Conservation (phyloP, 768 basidiomycete genomes). For the Collybiopsis confluens region DNA sequence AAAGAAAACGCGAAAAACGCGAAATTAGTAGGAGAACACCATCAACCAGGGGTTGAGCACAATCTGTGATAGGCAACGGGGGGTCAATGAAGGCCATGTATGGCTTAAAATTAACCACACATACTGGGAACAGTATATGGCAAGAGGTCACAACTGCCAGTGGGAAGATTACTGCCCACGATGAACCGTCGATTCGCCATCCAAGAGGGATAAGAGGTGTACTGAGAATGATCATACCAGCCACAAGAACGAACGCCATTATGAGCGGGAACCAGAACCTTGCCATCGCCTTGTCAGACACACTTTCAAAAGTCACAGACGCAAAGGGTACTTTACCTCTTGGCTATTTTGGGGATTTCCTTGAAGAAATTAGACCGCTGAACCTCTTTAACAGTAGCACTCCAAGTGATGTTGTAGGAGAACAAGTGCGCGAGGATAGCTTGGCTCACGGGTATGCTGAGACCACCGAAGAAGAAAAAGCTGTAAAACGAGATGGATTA, state of each 20-base stretch:
- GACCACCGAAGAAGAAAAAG: slow-evolving; percentile 77
- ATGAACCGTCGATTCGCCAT: slow-evolving; percentile 52
- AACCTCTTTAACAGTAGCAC: slow-evolving; percentile 74
- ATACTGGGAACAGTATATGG: slow-evolving; percentile 37
- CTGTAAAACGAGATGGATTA: slow-evolving; percentile 46
- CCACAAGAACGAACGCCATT: slow-evolving; percentile 51
- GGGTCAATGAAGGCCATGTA: background rate
- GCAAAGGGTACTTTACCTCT: slow-evolving; percentile 67
- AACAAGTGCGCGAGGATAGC: slow-evolving; percentile 65
- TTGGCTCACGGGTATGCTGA: slow-evolving; percentile 66
- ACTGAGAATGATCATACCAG: slow-evolving; percentile 50
- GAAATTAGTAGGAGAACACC: slow-evolving; percentile 2
- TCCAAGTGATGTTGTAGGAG: slow-evolving; percentile 54
- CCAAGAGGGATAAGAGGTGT: slow-evolving; percentile 44
- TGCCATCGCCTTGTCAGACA: slow-evolving; percentile 19
- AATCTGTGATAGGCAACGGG: slow-evolving; percentile 25
- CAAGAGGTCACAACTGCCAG: slow-evolving; percentile 45
- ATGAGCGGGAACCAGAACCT: slow-evolving; percentile 57
- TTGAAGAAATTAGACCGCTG: slow-evolving; percentile 86
- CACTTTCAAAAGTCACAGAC: slow-evolving; percentile 27
- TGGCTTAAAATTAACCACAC: slow-evolving; percentile 14
- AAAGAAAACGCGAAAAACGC: background rate
- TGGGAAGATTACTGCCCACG: slow-evolving; percentile 78
- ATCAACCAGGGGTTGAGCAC: slow-evolving; percentile 24
- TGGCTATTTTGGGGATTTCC: slow-evolving; percentile 80